Conservation (phyloP, 2,329 filamentous ascomycete genomes). For the Neofusicoccum sp. region DNA sequence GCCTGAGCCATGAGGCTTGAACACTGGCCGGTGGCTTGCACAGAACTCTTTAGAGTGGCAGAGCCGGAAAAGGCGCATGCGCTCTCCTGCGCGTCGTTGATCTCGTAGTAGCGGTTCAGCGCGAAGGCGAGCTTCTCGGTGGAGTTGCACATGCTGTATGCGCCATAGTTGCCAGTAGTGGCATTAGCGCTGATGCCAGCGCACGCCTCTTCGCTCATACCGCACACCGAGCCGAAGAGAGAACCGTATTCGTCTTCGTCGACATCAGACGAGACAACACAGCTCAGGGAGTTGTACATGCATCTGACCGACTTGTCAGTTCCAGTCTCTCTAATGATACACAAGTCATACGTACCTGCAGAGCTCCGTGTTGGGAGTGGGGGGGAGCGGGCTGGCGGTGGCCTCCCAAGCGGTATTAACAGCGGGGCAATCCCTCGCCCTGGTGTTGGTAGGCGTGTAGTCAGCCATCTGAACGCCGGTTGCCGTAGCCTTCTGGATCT, state of each 20-base stretch:
- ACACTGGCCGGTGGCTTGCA: conserved; percentile 55
- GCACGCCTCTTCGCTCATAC: conserved; percentile 56
- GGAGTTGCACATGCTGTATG: conserved; percentile 73
- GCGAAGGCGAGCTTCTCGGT: conserved; percentile 71
- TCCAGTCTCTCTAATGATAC: not conserved
- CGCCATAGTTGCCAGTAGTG: conserved; percentile 67
- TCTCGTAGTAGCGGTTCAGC: conserved; percentile 70
- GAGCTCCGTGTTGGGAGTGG: conserved; percentile 71
- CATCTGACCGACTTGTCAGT: conserved; percentile 46
- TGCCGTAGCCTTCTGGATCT: conserved; percentile 67
- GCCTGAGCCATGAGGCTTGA: conserved; percentile 59
- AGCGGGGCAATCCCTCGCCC: conserved; percentile 69
- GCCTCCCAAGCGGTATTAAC: conserved; percentile 67
- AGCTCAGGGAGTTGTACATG: conserved; percentile 74
- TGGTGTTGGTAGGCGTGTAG: conserved; percentile 72
- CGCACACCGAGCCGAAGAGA: conserved; percentile 75
- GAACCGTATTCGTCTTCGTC: conserved; percentile 59
- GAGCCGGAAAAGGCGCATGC: conserved; percentile 73
- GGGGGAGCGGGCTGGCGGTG: conserved; percentile 66
- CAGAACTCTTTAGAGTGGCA: conserved; percentile 55
- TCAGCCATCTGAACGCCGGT: conserved; percentile 61
- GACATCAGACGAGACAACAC: conserved; percentile 61
- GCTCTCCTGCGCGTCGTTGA: conserved; percentile 50
- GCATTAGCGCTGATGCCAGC: conserved; percentile 67
- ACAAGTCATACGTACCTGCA: conserved; percentile 52